These are phyloP conservation scores for Leishmania amazonensis DNA, from an alignment of 208 protist species.

Conservation along the genomic window DNA sequence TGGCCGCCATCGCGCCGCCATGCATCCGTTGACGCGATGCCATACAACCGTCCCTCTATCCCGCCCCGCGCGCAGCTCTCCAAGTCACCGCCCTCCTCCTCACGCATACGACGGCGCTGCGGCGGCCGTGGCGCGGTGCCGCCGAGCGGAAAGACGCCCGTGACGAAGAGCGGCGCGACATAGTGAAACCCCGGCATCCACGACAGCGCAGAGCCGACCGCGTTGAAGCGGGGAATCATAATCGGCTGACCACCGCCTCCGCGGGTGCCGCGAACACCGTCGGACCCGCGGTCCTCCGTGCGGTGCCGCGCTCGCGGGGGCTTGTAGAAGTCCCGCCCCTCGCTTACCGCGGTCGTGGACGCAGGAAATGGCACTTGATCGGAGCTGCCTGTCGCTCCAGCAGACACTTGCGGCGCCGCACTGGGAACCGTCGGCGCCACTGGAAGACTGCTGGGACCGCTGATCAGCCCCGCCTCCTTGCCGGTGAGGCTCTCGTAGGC, in stretches of 20 bases:
- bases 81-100: not conserved
- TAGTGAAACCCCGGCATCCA: slow-evolving; percentile 46
- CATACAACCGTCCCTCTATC: not conserved
- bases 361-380: not conserved
- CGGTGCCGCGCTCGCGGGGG: slow-evolving; percentile 20
- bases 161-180: slow-evolving; percentile 27
- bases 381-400: not conserved
- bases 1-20: not conserved
- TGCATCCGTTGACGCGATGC: not conserved
- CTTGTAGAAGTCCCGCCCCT: slow-evolving; percentile 5
- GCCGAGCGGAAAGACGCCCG: slow-evolving; percentile 1
- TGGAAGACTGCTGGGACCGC: not conserved
- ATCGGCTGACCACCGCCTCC: not conserved
- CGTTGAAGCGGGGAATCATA: slow-evolving; percentile 30
- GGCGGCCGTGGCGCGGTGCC: slow-evolving; percentile 1
- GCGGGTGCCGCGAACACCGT: not conserved
- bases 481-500: slow-evolving; percentile 1
- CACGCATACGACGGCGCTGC: slow-evolving; percentile 4
- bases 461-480: slow-evolving; percentile 16
- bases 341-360: not conserved
- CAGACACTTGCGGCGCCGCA: not conserved
- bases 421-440: not conserved
- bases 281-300: not conserved
- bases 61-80: not conserved
- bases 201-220: slow-evolving; percentile 35